Conservation (phyloP, 305 asterid genomes). For the Solanum hybrid region DNA sequence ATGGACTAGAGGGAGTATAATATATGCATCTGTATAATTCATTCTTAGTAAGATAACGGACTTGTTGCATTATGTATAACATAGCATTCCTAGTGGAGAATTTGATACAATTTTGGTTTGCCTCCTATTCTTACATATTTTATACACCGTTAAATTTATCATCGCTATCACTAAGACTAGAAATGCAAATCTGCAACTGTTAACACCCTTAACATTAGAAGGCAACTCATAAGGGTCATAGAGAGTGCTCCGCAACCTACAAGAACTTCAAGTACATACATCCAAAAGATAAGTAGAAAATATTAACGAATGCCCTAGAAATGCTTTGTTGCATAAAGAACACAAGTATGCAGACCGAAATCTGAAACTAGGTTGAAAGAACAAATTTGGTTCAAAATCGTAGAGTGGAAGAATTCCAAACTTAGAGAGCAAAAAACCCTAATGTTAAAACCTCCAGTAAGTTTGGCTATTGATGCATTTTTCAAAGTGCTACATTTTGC, state of each 20-base stretch:
- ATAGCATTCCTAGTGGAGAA: neutral
- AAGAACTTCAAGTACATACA: neutral
- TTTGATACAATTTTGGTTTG: neutral
- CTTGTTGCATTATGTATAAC: neutral
- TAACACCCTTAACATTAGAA: neutral
- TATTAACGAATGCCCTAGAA: neutral
- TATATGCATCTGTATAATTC: neutral
- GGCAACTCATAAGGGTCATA: neutral
- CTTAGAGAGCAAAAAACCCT: neutral
- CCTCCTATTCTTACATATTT: neutral
- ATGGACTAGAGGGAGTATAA: neutral
- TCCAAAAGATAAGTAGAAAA: neutral
- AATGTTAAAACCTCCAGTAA: neutral
- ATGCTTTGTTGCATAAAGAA: neutral
- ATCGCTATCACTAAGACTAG: neutral
- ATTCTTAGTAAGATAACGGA: neutral
- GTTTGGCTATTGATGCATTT: neutral
- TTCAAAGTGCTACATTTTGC: neutral
- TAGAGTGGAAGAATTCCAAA: neutral
- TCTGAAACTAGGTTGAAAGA: neutral
- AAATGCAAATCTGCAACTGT: neutral
- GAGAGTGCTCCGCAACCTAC: neutral
- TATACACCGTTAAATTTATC: neutral
- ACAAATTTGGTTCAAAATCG: neutral
- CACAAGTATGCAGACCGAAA: neutral